These are phyloP conservation scores for Neurospora sp. DNA, from an alignment of 495 filamentous ascomycete genomes.

Conservation along the genomic window DNA sequence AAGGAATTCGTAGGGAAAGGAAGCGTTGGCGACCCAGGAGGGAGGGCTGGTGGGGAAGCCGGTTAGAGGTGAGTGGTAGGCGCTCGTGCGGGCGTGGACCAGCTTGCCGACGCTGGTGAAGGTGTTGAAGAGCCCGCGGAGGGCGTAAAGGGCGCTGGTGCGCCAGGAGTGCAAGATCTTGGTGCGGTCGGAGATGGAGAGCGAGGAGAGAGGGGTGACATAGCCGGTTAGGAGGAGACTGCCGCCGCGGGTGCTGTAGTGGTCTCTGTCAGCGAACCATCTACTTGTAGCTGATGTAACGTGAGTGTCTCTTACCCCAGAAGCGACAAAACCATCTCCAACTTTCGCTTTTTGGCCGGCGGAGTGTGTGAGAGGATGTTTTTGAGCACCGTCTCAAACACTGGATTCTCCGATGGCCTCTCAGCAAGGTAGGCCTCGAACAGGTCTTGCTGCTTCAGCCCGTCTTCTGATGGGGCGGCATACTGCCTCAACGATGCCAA, in stretches of 20 bases:
- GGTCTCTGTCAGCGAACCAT: constrained; percentile 6
- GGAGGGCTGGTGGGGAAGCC: constrained; percentile 53
- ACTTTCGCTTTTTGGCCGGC: constrained; percentile 13
- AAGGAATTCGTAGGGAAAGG: constrained; percentile 37
- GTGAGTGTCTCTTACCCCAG: constrained; percentile 17
- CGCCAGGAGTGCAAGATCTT: constrained; percentile 51
- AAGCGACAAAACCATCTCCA: constrained; percentile 18
- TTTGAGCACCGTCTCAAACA: constrained; percentile 15
- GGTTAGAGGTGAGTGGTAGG: constrained; percentile 44
- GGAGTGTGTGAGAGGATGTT: constrained; percentile 16
- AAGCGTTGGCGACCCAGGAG: constrained; percentile 47
- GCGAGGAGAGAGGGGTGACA: constrained; percentile 49
- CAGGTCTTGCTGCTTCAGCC: neutral
- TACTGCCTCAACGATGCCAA: neutral
- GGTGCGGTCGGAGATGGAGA: constrained; percentile 49
- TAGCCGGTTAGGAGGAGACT: constrained; percentile 59
- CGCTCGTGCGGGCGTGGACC: constrained; percentile 49
- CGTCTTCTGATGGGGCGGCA: constrained; percentile 5
- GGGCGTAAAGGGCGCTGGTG: constrained; percentile 44
- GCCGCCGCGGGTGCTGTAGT: constrained; percentile 51
- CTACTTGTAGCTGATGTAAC: neutral
- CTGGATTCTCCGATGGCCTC: constrained; percentile 18
- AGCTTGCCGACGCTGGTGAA: constrained; percentile 45
- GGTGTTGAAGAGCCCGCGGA: constrained; percentile 46
- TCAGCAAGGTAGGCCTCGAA: constrained; percentile 29